These are phyloP conservation scores for Polysphondylium violaceum DNA, from an alignment of 78 protist species.

Conservation along the genomic window DNA sequence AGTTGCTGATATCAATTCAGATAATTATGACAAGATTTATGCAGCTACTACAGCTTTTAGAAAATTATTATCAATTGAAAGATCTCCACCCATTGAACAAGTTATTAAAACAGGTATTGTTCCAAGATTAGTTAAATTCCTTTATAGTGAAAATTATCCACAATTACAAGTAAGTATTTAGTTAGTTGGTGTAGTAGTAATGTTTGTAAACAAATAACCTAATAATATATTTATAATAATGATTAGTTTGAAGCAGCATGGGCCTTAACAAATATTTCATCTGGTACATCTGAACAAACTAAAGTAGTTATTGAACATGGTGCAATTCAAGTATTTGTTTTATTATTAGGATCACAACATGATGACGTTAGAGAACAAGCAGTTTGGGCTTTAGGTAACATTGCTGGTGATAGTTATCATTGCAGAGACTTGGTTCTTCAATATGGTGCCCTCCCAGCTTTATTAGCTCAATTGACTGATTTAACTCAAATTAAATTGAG, in stretches of 20 bases:
- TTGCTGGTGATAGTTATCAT: conserved; percentile 96
- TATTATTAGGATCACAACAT: conserved; percentile 85
- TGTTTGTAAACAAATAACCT: not conserved
- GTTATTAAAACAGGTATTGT: conserved; percentile 95
- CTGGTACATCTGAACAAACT: conserved; percentile 94
- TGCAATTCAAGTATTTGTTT: conserved; percentile 95
- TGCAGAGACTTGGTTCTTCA: conserved; percentile 93
- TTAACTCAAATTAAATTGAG: conserved; percentile 30
- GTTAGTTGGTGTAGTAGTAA: not conserved
- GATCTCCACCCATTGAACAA: conserved; percentile 95
- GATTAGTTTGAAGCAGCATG: conserved; percentile 96
- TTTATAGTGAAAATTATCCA: conserved; percentile 63
- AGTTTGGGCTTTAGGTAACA: conserved; percentile 99
- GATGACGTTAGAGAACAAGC: conserved; percentile 97
- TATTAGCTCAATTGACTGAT: conserved; percentile 59
- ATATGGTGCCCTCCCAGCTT: conserved; percentile 79
- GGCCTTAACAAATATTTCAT: conserved; percentile 98
- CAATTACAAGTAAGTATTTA: conserved; percentile 77
- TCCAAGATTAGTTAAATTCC: conserved; percentile 93
- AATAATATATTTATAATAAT: not conserved
- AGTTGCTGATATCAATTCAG: conserved; percentile 42
- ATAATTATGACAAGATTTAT: conserved; percentile 22
- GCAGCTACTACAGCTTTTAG: conserved; percentile 85
- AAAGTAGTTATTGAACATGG: conserved; percentile 87
- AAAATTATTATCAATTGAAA: conserved; percentile 93